Evolutionary conservation across 1,284 basidiomycete genomes (phyloP), one percentile per base, ranked within the genome.

Genomic region (Pholiota adiposa): DNA sequence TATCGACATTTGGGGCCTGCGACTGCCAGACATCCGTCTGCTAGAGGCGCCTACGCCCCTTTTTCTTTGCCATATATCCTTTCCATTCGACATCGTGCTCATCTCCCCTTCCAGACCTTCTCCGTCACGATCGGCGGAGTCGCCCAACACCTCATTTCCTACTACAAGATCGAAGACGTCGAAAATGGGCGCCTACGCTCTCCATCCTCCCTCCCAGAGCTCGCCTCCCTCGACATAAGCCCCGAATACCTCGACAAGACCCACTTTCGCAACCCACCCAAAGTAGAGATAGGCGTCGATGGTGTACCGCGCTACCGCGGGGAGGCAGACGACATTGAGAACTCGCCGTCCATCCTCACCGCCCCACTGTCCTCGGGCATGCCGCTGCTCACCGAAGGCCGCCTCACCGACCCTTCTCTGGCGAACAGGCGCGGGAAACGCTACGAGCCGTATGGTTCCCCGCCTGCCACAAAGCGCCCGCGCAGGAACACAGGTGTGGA

Each of bases 121-220:
- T 97, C 96, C 9, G 82, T 97, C 54, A 92, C 89, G 34, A 93
- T 97, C 60, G 79, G 77, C 56, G 93, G 93, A 23, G 92, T 93
- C 50, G 87, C 94, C 0, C 96, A 98, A 71, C 96, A 98, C 72
- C 85, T 98, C 62, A 94, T 98, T 54, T 97, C 95, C 1, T 98
- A 98, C 79, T 98, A 98, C 83, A 90, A 89, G 65, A 85, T 97
- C 59, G 91, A 94, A 65, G 96, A 98, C 71, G 94, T 97, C 19
- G 86, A 93, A 53, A 86, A 88, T 58, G 94, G 94, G 19, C 89
- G 94, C 31, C 84, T 98, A 6, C 87, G 95, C 31, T 84, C 93
- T 0, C 96, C 96, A 0, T 96, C 94, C 0, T 92, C 92, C 1
- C 82, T 97, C 0, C 93, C 94, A 0, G 96, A 98, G 73, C 83